Evolutionary conservation across 2,329 filamentous ascomycete genomes (phyloP).

Genomic region (Monosporascus sp.): DNA sequence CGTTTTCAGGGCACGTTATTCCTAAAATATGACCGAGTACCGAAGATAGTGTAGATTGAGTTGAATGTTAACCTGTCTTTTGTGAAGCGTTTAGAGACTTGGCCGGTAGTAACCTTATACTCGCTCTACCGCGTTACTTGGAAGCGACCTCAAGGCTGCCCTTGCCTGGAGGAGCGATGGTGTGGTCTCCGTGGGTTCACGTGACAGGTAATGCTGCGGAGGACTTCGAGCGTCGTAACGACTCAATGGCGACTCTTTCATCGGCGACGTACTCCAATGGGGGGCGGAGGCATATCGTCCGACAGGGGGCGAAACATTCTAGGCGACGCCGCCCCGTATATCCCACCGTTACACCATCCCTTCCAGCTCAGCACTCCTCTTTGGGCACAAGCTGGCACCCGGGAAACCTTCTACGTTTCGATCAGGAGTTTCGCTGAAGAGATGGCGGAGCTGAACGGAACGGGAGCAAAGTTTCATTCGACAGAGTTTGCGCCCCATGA

Average conservation of each 20-base stretch:
- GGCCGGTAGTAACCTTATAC: conserved; percentile 7
- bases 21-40: too few relatives aligned
- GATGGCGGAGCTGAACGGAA: conserved; percentile 5
- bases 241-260: too few relatives aligned
- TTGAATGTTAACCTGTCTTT: background rate
- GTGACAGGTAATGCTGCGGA: conserved; percentile 7
- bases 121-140: conserved; percentile 7
- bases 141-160: conserved; percentile 5
- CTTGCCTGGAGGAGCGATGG: conserved; percentile 6
- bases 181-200: conserved; percentile 14
- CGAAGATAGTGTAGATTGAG: too few relatives aligned
- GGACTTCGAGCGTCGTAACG: background rate
- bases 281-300: conserved; percentile 8
- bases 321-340: background rate
- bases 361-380: conserved; percentile 7
- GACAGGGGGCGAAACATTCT: background rate
- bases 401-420: conserved; percentile 1
- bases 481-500: conserved; percentile 6
- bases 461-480: conserved; percentile 1
- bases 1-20: too few relatives aligned
- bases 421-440: conserved; percentile 8
- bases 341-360: conserved; percentile 10
- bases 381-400: conserved; percentile 2
- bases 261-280: conserved; percentile 5
- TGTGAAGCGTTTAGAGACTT: conserved; percentile 7